phyloP scores from a whole-genome alignment of 1,284 basidiomycete genomes.

The Tremellales sp. region DNA sequence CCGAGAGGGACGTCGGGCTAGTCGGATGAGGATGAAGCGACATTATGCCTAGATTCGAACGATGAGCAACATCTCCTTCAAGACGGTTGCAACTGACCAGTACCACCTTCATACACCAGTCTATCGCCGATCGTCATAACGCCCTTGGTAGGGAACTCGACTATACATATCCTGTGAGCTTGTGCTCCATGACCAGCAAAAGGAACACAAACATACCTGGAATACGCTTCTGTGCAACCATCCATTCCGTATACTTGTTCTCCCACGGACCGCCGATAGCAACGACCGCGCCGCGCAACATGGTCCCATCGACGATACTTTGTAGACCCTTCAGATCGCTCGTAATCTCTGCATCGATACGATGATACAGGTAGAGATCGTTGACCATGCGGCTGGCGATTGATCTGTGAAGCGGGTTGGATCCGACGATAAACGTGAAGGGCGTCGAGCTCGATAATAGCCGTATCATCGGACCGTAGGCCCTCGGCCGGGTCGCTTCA shows the following conservation, averaged over 20 bases:
- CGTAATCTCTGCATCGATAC: conserved; percentile 63
- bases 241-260: conserved; percentile 29
- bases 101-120: conserved; percentile 32
- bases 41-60: conserved; percentile 53
- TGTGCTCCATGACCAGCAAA: too few species aligned
- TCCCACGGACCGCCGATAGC: conserved; percentile 46
- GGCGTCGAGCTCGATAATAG: conserved; percentile 58
- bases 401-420: conserved; percentile 37
- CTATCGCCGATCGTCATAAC: conserved; percentile 27
- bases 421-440: conserved; percentile 58
- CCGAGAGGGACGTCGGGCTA: conserved; percentile 46
- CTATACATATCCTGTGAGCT: too few species aligned
- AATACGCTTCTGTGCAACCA: conserved; percentile 26
- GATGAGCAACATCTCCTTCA: conserved; percentile 2
- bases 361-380: conserved; percentile 64
- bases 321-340: conserved; percentile 50
- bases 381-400: conserved; percentile 64
- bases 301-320: conserved; percentile 15
- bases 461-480: conserved; percentile 59
- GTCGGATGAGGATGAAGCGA: conserved; percentile 67
- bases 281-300: conserved; percentile 56
- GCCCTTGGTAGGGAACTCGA: conserved; percentile 40
- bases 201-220: conserved; percentile 25
- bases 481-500: conserved; percentile 41
- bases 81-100: conserved; percentile 28